Evolutionary conservation across 345 rosid species (phyloP), one percentile per base, ranked within the genome.

Genomic region (Eucalyptus polyanthemos): DNA sequence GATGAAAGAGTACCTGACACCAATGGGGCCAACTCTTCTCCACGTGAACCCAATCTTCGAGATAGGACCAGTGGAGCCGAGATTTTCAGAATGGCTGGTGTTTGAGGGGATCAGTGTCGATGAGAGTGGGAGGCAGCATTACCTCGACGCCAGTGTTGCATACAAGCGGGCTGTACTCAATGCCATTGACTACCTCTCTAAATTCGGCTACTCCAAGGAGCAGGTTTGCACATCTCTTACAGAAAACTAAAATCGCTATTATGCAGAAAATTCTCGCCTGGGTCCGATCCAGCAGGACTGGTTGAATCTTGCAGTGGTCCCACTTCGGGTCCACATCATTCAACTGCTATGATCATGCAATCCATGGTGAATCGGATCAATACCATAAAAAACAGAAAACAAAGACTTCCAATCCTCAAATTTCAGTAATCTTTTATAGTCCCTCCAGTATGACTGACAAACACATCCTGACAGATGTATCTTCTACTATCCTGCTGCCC

Each of bases 81-180:
- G 98, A 93, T 97, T 97, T 93, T 95, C 99, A 6, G 99, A 97
- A 86, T 96, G 99, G 98, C 91, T 97, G 24, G 99, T 97, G 34
- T 96, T 96, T 19, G 99, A 97, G n/a, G 99, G 99, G 44, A 97
- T 96, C 91, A 97, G 99, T 44, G 98, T 97, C 5, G 98, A 96
- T 88, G 99, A 97, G 89, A 91, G 94, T 13, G 98, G 99, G 44
- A 95, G 91, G 93, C 99, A 96, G 88, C 99, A 98, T 90, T 96
- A 92, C 92, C 94, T 97, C 21, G 99, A 97, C 45, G 98, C 99
- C 62, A 97, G 95, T 86, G 96, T 95, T 87, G 99, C 99, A 56
- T 96, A 96, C 91, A 97, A 96, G 93, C 92, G 97, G 37, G 98
- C 98, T 31, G 96, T 95, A 34, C 98, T 97, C 89, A 97, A 97